Evolutionary conservation across 345 rosid species (phyloP), one percentile per base, ranked within the genome.

Genomic region (Moricandia arvensis): DNA sequence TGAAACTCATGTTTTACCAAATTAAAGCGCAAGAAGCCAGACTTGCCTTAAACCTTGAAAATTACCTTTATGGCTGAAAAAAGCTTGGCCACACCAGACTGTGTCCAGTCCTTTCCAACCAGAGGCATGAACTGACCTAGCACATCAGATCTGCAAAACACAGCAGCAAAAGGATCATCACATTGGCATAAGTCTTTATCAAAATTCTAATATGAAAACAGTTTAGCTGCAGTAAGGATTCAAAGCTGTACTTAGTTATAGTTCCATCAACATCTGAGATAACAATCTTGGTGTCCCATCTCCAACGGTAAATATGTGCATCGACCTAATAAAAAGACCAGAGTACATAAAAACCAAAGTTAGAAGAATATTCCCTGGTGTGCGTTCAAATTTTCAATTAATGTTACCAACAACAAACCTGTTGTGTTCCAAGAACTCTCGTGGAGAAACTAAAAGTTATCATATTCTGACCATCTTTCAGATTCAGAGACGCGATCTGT

Each of bases 201-300:
- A 11, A 24, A 34, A 10, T 60, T 15, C 8, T 43, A 72, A 66
- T 37, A 60, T 35, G 24, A 62, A 47, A 71, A 76, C 18, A 45
- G 31, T 30, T 62, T 3, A 30, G 59, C 13, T 12, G 11, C 49
- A 29, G 2, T 58, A 51, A 47, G 75, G 67, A 24, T 27, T 66
- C 34, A 64, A 69, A 45, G 45, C 67, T 86, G 43, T 82, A 93
- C 98, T 86, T 93, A 62, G 98, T 93, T 86, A 93, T 93, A 57
- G 98, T 93, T 77, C 98, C 97, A 79, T 93, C 98, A 58, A 93
- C 98, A 73, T 93, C 98, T 58, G 98, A 93, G 67, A 93, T 91
- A 41, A 91, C 98, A 77, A 93, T 93, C 63, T 86, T 83, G 16
- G 96, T 89, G 67, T 91, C 87, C 98, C 98, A 93, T 83, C 86